phyloP scores from a whole-genome alignment of 1,139 yeast genomes.

The Yamadazyma atmosphaerica region DNA sequence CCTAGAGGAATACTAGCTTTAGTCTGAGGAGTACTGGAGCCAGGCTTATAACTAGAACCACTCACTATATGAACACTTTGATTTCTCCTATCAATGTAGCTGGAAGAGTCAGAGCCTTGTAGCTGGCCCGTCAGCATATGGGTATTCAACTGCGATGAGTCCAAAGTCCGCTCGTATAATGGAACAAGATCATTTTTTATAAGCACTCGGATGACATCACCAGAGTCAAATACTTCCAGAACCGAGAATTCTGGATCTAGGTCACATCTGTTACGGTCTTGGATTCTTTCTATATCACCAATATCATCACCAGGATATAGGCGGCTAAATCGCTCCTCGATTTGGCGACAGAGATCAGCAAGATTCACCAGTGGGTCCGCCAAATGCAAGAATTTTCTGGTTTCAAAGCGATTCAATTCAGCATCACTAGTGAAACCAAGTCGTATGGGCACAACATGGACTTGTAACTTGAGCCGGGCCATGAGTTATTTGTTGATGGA shows the following conservation, averaged over 20 bases:
- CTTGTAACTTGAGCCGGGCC: slow-evolving; percentile 32
- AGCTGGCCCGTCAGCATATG: too few relatives aligned
- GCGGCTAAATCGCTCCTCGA: slow-evolving; percentile 51
- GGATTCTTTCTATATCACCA: slow-evolving; percentile 55
- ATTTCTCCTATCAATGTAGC: too few relatives aligned
- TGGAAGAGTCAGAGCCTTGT: too few relatives aligned
- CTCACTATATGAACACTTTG: too few relatives aligned
- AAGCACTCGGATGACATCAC: slow-evolving; percentile 56
- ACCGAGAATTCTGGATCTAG: slow-evolving; percentile 73
- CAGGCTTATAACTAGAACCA: too few relatives aligned
- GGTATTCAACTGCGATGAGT: slow-evolving; percentile 1
- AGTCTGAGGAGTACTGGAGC: too few relatives aligned
- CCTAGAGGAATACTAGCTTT: slow-evolving; percentile 6
- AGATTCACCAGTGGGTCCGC: slow-evolving; percentile 49
- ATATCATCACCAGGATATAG: slow-evolving; percentile 63
- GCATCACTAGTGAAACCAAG: slow-evolving; percentile 13
- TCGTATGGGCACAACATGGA: slow-evolving; percentile 35
- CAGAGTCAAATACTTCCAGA: slow-evolving; percentile 59
- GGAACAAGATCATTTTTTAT: slow-evolving; percentile 37
- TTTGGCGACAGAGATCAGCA: slow-evolving; percentile 49
- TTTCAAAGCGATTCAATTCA: slow-evolving; percentile 12
- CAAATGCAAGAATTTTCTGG: slow-evolving; percentile 61
- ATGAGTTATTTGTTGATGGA: too few relatives aligned
- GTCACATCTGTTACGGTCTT: slow-evolving; percentile 67
- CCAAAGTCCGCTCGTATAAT: slow-evolving; percentile 2